Base-by-base conservation (phyloP, 1,139 yeast genomes). In the Zygosaccharomyces sapae region DNA sequence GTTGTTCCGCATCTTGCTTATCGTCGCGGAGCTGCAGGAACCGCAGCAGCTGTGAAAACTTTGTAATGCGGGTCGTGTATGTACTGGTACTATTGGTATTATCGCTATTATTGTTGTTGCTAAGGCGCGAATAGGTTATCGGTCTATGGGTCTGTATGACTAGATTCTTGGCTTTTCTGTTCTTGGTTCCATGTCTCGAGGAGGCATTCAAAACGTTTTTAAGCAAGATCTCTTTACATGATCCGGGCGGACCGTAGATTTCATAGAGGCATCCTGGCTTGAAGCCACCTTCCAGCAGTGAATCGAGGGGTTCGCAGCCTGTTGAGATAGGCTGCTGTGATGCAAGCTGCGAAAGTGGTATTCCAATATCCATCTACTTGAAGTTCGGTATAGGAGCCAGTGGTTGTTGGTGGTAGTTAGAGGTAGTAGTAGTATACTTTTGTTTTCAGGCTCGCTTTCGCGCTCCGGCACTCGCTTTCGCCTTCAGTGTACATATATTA, bases 221-320 rank as follows among this genome's bases (percentile, higher is more conserved):
- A 31, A 31, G 34, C 16, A 31, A 13, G 34, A 9, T 5, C 34
- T 31, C 34, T 18, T 31, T 31, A 8, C 19, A 31, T 13, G 34
- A 31, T 1, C 68, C 68, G 3, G 68, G 67, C 5, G 64, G 63
- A 1, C 68, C 68, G 48, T 54, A 62, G 9, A 65, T 49, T 38
- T 65, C 68, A 49, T 65, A 65, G 20, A 63, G 61, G 18, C 58
- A 53, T 37, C 61, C 45, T 13, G 55, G 49, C 27, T 61, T 58
- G 30, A 63, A 59, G 3, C 67, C 67, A 13, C 50, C 53, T 41
- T 58, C 56, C 31, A 64, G 41, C 4, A 48, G 44, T 8, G 43
- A 45, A 46, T 64, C 67, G 25, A 64, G 48, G n/a, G 42, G 48
- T 4, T 41, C 37, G 30, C 58, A 50, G 5, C 67, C 66, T 22